Base-by-base conservation (phyloP, 495 filamentous ascomycete species). In the Talaromyces ruber region DNA sequence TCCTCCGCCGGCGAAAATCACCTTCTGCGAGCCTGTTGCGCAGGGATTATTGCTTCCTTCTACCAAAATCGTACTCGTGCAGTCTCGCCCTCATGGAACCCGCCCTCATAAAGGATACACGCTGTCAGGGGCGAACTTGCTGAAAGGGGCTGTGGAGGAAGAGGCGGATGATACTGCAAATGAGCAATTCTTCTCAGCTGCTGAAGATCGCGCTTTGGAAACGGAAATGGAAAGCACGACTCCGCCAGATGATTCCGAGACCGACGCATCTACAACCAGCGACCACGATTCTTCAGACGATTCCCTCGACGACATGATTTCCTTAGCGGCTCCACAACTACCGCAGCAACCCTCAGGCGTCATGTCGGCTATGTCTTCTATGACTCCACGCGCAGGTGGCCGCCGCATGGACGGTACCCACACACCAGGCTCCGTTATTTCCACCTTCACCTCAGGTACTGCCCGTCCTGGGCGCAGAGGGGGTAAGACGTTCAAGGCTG, bases 161-260 rank as follows among this genome's bases (percentile, higher is more conserved):
- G 90, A 93, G 61, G 86, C 85, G 22, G 83, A 87, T 39, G 91
- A 92, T 64, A 91, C 90, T 22, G 85, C 89, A 21, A 93, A 87
- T 62, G 92, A 97, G 70, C 87, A 90, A 65, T 97, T 95, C 71
- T 96, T 83, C 66, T 95, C 92, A 3, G 92, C 92, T 3, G 84
- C 88, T 6, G 92, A 96, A 68, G 91, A 94, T 61, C 82, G 84
- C 25, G 67, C 68, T 16, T 61, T 81, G 5, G 82, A 84, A 62
- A 83, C 84, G 2, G 85, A 87, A 59, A 76, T 83, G 64, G 81
- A 84, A 62, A 67, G 67, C 43, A 73, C 75, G 1, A 76, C 82
- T 14, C 77, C 84, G 14, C 74, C 77, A 3, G 85, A 82, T 32
- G 82, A 87, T 14, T 83, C 66, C 66, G 78, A 81, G 56, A 79